phyloP scores from a whole-genome alignment of 768 basidiomycete species.

The Suillus alpinus region DNA sequence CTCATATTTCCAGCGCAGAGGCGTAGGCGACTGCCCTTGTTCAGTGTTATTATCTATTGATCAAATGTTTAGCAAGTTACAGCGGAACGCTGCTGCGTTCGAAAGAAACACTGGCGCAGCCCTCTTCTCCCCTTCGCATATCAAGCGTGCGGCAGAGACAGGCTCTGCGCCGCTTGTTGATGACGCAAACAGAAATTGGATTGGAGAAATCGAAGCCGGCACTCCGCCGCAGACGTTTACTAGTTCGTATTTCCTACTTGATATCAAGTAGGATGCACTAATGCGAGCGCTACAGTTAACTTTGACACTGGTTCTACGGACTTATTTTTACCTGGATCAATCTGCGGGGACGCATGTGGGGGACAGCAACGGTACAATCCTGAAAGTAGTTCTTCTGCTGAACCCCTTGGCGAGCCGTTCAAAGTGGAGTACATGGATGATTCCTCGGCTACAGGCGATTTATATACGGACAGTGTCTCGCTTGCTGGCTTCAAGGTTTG shows the following conservation, averaged over 20 bases:
- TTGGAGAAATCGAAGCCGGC: slow-evolving; percentile 22
- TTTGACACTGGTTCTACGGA: slow-evolving; percentile 37
- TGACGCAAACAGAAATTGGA: slow-evolving; percentile 16
- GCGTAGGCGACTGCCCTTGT: slow-evolving; percentile 1
- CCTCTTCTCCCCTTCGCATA: neutral
- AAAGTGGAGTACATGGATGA: slow-evolving; percentile 42
- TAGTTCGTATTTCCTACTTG: slow-evolving; percentile 11
- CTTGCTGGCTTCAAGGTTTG: slow-evolving; percentile 30
- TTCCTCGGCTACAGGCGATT: slow-evolving; percentile 34
- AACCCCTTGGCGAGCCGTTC: slow-evolving; percentile 25
- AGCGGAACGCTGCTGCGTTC: slow-evolving; percentile 9
- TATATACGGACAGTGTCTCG: slow-evolving; percentile 38
- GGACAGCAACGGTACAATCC: slow-evolving; percentile 37
- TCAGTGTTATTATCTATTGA: neutral
- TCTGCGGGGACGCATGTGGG: slow-evolving; percentile 28
- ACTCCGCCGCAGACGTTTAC: slow-evolving; percentile 18
- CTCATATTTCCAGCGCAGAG: slow-evolving; percentile 16
- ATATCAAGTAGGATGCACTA: neutral
- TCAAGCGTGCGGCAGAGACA: neutral
- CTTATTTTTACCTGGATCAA: slow-evolving; percentile 26
- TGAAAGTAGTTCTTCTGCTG: slow-evolving; percentile 27
- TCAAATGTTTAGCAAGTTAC: slow-evolving; percentile 17
- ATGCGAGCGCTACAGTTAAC: slow-evolving; percentile 14
- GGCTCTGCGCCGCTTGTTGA: slow-evolving; percentile 12
- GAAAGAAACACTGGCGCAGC: slow-evolving; percentile 1